Conservation (phyloP, 2,329 filamentous ascomycete species). For the Colletotrichum graminicola region DNA sequence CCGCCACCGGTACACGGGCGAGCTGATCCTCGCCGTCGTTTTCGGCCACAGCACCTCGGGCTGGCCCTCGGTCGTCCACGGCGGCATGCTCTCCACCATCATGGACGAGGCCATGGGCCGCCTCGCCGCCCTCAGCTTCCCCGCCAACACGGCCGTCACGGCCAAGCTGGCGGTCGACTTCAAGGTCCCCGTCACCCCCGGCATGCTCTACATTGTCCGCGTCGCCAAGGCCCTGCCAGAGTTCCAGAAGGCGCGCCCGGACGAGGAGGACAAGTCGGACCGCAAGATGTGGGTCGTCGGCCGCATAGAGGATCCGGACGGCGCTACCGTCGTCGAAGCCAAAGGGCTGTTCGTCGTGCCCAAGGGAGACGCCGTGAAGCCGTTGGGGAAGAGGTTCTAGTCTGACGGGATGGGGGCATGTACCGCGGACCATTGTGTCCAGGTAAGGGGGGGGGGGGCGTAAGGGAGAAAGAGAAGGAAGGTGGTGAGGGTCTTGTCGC, state of each 20-base stretch:
- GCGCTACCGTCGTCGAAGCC: conserved; percentile 26
- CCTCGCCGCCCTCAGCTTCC: conserved; percentile 30
- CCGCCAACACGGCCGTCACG: conserved; percentile 37
- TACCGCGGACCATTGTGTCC: too few relatives aligned
- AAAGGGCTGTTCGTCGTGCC: conserved; percentile 41
- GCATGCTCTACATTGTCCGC: conserved; percentile 31
- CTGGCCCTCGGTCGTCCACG: conserved; percentile 51
- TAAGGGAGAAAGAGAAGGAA: not conserved
- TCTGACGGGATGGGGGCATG: not conserved
- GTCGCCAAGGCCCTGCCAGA: conserved; percentile 28
- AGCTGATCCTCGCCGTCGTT: conserved; percentile 49
- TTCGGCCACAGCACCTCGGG: conserved; percentile 52
- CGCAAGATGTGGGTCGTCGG: conserved; percentile 40
- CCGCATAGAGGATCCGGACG: conserved; percentile 28
- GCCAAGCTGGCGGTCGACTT: conserved; percentile 36
- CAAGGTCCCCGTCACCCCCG: conserved; percentile 28
- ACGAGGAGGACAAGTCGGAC: conserved; percentile 36
- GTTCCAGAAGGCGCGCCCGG: conserved; percentile 13
- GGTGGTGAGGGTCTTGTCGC: not conserved
- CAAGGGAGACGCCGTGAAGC: conserved; percentile 28
- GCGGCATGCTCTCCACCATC: conserved; percentile 53
- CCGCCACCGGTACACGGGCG: conserved; percentile 45
- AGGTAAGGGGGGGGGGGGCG: too few relatives aligned
- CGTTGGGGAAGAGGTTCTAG: conserved; percentile 34
- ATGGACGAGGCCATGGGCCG: conserved; percentile 55